These are phyloP conservation scores for Allantophomopsis cytisporea DNA, from an alignment of 2,329 filamentous ascomycete species.

Conservation along the genomic window DNA sequence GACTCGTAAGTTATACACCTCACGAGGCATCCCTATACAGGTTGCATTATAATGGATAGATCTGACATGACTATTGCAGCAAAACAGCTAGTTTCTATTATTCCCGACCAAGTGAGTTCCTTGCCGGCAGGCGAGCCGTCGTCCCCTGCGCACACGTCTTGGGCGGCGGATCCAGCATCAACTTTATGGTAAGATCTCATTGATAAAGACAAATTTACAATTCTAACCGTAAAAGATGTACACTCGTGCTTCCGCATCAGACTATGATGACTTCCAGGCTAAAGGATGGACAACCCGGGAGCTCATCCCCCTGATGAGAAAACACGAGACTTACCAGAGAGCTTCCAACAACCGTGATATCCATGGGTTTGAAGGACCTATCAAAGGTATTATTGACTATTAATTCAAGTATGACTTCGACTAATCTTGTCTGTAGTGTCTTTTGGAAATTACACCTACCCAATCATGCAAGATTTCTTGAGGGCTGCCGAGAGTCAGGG, in stretches of 20 bases:
- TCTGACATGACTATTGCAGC: conserved; percentile 24
- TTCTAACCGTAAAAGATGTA: conserved; percentile 34
- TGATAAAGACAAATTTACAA: no score
- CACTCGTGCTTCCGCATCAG: conserved; percentile 56
- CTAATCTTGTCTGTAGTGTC: conserved; percentile 23
- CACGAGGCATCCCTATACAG: no score
- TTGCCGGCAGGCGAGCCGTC: conserved; percentile 56
- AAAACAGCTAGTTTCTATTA: conserved; percentile 76
- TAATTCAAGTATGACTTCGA: conserved; percentile 43
- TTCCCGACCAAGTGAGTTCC: conserved; percentile 59
- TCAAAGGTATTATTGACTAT: conserved; percentile 48
- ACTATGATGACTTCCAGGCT: conserved; percentile 68
- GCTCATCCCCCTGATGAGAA: conserved; percentile 63
- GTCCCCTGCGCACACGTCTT: conserved; percentile 65
- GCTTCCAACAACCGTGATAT: conserved; percentile 50
- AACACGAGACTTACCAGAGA: conserved; percentile 67
- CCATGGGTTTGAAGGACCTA: conserved; percentile 68
- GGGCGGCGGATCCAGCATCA: conserved; percentile 61
- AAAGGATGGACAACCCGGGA: conserved; percentile 72
- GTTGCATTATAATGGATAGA: no score
- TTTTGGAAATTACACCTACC: conserved; percentile 40
- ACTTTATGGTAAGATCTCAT: conserved; percentile 41
- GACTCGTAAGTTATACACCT: conserved; percentile 22
- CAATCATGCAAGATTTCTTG: conserved; percentile 71
- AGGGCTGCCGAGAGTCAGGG: conserved; percentile 59